phyloP scores from a whole-genome alignment of 257 asterid genomes.

The Avicennia marina region DNA sequence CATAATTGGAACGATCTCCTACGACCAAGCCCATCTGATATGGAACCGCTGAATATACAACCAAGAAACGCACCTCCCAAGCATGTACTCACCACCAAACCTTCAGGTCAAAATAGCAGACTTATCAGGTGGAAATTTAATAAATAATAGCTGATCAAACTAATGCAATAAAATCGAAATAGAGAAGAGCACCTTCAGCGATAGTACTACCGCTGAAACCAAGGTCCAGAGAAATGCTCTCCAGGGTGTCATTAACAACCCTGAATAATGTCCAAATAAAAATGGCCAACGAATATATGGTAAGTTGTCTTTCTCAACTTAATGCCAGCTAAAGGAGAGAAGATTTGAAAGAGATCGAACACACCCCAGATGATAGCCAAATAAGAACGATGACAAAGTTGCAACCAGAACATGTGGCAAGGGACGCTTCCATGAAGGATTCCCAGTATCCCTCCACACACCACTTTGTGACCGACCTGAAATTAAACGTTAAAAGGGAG shows the following conservation, averaged over 20 bases:
- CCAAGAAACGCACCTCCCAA: conserved; percentile 89
- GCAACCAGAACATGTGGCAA: conserved; percentile 91
- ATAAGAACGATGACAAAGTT: conserved; percentile 70
- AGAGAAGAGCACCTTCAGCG: conserved; percentile 67
- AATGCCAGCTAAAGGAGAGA: conserved; percentile 1
- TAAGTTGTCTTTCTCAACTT: not conserved
- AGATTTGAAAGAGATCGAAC: conserved; percentile 26
- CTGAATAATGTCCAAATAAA: conserved; percentile 34
- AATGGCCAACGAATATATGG: conserved; percentile 3
- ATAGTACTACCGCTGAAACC: conserved; percentile 77
- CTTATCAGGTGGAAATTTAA: conserved; percentile 14
- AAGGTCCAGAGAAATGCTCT: conserved; percentile 87
- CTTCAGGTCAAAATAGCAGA: conserved; percentile 32
- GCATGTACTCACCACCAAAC: conserved; percentile 88
- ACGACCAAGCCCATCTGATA: conserved; percentile 81
- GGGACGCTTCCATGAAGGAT: conserved; percentile 84
- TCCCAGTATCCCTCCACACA: conserved; percentile 46
- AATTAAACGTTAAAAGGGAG: conserved; percentile 16
- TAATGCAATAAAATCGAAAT: conserved; percentile 5
- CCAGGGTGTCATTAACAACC: conserved; percentile 88
- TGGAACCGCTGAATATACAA: conserved; percentile 77
- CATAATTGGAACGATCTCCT: conserved; percentile 80
- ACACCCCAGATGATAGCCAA: conserved; percentile 95
- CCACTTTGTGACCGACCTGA: conserved; percentile 39
- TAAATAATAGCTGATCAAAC: not conserved